These are phyloP conservation scores for Sinapis alba DNA, from an alignment of 441 rosid species.

Conservation along the genomic window DNA sequence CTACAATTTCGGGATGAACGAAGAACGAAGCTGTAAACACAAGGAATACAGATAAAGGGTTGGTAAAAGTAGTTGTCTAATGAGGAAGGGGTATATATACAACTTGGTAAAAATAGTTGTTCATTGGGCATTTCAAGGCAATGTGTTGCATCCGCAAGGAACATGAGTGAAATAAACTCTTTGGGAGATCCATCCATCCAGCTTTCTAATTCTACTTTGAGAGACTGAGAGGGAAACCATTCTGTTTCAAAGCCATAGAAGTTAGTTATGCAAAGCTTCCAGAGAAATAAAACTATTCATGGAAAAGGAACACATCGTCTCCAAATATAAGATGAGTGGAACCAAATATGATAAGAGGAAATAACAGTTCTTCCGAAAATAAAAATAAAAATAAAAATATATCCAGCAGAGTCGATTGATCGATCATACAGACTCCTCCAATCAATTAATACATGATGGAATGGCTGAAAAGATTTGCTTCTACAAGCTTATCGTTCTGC, in stretches of 20 bases:
- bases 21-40: too few relatives aligned
- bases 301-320: neutral
- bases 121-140: neutral
- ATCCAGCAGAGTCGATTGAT: conserved; percentile 31
- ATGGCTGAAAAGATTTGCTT: conserved; percentile 22
- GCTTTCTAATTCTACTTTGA: neutral
- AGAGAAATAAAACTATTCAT: neutral
- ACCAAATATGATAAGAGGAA: conserved; percentile 1
- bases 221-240: neutral
- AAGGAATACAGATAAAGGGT: neutral
- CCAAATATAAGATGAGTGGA: neutral
- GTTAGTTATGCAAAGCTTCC: neutral
- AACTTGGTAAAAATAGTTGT: neutral
- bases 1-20: too few relatives aligned
- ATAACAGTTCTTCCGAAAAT: conserved; percentile 18
- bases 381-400: conserved; percentile 1
- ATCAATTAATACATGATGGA: conserved; percentile 41
- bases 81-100: neutral
- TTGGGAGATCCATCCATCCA: neutral
- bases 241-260: neutral
- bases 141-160: neutral
- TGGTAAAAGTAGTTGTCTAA: neutral
- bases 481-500: conserved; percentile 34
- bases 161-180: neutral
- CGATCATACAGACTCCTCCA: conserved; percentile 32